Conservation (phyloP, 352 stramenopile genomes). For the Pythium volutum region DNA sequence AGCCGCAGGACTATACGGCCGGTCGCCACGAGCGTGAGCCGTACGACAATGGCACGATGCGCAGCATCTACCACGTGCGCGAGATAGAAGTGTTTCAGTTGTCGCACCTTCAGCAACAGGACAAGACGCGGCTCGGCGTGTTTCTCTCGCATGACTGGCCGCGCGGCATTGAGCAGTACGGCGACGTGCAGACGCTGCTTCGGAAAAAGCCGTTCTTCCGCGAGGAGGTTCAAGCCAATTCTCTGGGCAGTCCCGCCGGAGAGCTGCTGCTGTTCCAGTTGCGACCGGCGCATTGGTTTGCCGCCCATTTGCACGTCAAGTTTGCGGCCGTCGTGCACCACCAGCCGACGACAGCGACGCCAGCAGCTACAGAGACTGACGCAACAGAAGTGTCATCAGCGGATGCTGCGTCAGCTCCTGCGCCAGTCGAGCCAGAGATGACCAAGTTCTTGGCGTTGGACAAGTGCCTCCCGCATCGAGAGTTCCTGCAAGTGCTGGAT, state of each 20-base stretch:
- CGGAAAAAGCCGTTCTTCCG: constrained; percentile 94
- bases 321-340: constrained; percentile 96
- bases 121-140: constrained; percentile 73
- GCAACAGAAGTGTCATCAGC: neutral
- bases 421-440: constrained; percentile 10
- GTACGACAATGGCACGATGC: constrained; percentile 76
- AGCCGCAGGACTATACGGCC: constrained; percentile 87
- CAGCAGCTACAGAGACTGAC: neutral
- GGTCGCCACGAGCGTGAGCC: constrained; percentile 88
- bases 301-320: constrained; percentile 98
- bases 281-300: constrained; percentile 96
- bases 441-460: constrained; percentile 99
- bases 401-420: neutral
- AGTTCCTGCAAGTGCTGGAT: constrained; percentile 95
- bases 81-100: constrained; percentile 93
- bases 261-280: constrained; percentile 92
- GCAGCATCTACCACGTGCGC: constrained; percentile 79
- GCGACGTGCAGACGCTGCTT: constrained; percentile 89
- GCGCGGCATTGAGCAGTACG: constrained; percentile 94
- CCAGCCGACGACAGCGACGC: constrained; percentile 3
- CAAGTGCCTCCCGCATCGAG: constrained; percentile 95
- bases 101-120: constrained; percentile 92
- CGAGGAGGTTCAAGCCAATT: constrained; percentile 92
- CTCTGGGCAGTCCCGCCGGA: constrained; percentile 92
- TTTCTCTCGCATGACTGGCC: constrained; percentile 99